Evolutionary conservation across 805 yeast species (phyloP).

Genomic region (Pichia kluyveri): DNA sequence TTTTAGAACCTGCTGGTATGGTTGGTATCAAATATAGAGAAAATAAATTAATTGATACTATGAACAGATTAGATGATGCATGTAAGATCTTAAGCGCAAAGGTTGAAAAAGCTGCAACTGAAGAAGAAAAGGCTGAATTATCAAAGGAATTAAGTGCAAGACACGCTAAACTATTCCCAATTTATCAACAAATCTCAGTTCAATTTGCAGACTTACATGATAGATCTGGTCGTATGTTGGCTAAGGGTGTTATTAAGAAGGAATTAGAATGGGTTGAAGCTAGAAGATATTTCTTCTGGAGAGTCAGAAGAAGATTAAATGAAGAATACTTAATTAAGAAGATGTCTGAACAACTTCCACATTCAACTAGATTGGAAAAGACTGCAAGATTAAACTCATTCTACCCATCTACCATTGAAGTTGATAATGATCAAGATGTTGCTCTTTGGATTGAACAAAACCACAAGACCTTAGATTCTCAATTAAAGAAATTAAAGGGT

Average conservation of each 20-base stretch:
- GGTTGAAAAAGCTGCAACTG: constrained; percentile 40
- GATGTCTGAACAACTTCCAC: constrained; percentile 53
- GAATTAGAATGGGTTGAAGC: constrained; percentile 80
- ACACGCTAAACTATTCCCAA: constrained; percentile 72
- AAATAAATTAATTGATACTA: constrained; percentile 82
- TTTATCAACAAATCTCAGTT: constrained; percentile 84
- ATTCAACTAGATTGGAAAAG: constrained; percentile 65
- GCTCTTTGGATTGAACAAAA: constrained; percentile 81
- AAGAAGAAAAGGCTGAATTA: constrained; percentile 59
- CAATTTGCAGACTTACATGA: constrained; percentile 98
- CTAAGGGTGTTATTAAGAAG: constrained; percentile 83
- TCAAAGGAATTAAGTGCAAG: constrained; percentile 65
- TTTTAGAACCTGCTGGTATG: constrained; percentile 97
- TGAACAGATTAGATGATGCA: constrained; percentile 77
- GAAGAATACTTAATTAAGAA: constrained; percentile 82
- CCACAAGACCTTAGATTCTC: constrained; percentile 51
- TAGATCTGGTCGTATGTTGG: constrained; percentile 94
- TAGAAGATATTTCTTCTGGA: constrained; percentile 98
- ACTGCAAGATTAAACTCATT: constrained; percentile 82
- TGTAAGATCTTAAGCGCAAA: constrained; percentile 62
- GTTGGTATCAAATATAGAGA: constrained; percentile 97
- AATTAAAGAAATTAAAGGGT: constrained; percentile 53
- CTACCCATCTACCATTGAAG: constrained; percentile 65
- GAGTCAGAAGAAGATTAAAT: constrained; percentile 88
- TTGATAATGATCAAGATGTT: constrained; percentile 66